These are phyloP conservation scores for Diplotaxis tenuifolia DNA, from an alignment of 345 rosid species.

Conservation along the genomic window DNA sequence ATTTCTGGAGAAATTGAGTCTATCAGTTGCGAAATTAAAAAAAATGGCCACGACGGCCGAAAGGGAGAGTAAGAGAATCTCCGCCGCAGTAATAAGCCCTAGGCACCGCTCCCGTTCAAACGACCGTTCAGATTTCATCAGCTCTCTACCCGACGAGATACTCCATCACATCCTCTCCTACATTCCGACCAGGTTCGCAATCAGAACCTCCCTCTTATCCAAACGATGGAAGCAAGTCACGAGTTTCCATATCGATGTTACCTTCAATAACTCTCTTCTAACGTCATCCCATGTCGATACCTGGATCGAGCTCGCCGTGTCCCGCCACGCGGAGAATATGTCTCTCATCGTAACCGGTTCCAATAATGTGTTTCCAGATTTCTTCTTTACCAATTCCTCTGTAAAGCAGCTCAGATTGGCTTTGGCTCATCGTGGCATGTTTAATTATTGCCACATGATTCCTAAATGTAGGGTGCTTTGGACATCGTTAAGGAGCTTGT, in stretches of 20 bases:
- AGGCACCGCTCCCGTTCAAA: not conserved
- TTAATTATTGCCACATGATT: not conserved
- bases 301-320: not conserved
- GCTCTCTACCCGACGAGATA: slow-evolving; percentile 1
- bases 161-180: not conserved
- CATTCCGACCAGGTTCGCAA: not conserved
- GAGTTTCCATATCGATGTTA: not conserved
- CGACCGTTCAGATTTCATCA: not conserved
- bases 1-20: no score
- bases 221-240: not conserved
- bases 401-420: no score
- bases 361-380: no score
- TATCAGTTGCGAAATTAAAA: no score
- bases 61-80: no score
- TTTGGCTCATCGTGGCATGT: no score
- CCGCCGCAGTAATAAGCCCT: no score
- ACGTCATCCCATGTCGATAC: not conserved
- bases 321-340: not conserved
- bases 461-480: not conserved
- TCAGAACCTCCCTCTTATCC: not conserved
- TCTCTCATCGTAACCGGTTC: no score
- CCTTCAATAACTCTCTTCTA: no score
- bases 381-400: no score
- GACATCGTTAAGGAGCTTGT: not conserved
- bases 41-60: no score